A percentile compares a stretch with the other conserved stretches of the same genome.
Conservation (phyloP, 75 land plant species). For the Selaginella tamariscina region DNA sequence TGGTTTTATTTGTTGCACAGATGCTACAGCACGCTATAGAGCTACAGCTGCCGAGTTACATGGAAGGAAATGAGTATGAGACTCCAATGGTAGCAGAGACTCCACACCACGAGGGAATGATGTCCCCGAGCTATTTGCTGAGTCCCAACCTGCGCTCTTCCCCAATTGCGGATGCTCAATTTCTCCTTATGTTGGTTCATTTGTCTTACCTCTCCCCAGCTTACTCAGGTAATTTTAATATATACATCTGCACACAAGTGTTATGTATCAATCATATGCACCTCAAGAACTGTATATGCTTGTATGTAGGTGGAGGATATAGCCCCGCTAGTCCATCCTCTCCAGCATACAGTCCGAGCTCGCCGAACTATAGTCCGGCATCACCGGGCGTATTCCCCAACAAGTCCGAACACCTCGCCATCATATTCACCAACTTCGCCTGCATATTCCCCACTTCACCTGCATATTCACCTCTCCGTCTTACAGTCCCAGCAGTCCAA, state of each 20-base stretch:
- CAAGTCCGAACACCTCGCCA: conserved; percentile 71
- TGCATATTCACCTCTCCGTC: conserved; percentile 82
- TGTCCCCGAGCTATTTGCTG: conserved; percentile 50
- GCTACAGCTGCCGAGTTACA: conserved; percentile 69
- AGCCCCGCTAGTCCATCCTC: conserved; percentile 79
- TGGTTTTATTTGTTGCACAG: too few relatives aligned
- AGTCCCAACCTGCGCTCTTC: background rate
- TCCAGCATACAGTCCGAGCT: conserved; percentile 71
- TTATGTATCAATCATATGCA: conserved; percentile 68
- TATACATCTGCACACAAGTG: conserved; percentile 65
- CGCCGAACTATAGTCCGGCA: conserved; percentile 76
- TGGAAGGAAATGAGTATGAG: conserved; percentile 67
- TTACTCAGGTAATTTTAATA: conserved; percentile 30
- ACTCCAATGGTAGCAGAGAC: conserved; percentile 34
- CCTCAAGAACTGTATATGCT: conserved; percentile 88
- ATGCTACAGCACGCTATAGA: conserved; percentile 89
- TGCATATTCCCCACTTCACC: conserved; percentile 68
- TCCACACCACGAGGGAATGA: background rate
- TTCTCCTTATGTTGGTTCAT: conserved; percentile 95
- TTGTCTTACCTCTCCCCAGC: conserved; percentile 32
- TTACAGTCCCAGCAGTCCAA: conserved; percentile 82
- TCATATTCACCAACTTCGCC: conserved; percentile 66
- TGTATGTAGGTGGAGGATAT: too few relatives aligned
- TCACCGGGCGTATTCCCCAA: conserved; percentile 85
- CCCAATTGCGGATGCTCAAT: conserved; percentile 66